These are phyloP conservation scores for Termitomyces sp. DNA, from an alignment of 768 basidiomycete species.

Conservation along the genomic window DNA sequence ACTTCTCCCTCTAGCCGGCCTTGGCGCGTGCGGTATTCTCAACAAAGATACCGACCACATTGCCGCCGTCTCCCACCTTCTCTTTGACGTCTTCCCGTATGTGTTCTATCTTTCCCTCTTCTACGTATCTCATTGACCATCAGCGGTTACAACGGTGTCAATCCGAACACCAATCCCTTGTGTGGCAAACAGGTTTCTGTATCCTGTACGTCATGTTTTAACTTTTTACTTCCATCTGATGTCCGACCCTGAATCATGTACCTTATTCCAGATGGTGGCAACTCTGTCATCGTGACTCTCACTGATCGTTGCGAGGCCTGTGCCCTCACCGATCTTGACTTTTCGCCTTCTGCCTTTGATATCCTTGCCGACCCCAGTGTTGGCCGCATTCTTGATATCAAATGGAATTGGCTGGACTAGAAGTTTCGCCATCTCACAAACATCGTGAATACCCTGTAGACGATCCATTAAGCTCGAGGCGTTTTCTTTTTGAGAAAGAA, in stretches of 20 bases:
- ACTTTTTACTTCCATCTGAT: background rate
- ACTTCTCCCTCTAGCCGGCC: constrained; percentile 40
- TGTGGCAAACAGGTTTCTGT: constrained; percentile 50
- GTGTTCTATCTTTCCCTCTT: constrained; percentile 25
- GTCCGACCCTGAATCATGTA: background rate
- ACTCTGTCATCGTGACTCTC: constrained; percentile 45
- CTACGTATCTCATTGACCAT: background rate
- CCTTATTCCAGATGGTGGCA: constrained; percentile 45
- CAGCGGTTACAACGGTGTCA: constrained; percentile 53
- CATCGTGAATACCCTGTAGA: constrained; percentile 8
- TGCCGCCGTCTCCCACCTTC: constrained; percentile 51
- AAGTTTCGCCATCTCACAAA: background rate
- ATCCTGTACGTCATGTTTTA: constrained; percentile 46
- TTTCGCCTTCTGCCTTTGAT: constrained; percentile 59
- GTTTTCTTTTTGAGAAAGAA: constrained; percentile 20
- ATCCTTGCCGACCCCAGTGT: constrained; percentile 38
- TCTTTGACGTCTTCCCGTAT: constrained; percentile 64
- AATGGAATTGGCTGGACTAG: constrained; percentile 44
- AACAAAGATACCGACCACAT: constrained; percentile 53
- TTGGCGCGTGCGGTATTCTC: constrained; percentile 62
- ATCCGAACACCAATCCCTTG: constrained; percentile 78
- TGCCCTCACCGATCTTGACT: constrained; percentile 50
- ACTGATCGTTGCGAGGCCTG: constrained; percentile 69
- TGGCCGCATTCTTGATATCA: constrained; percentile 52
- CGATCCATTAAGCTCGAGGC: constrained; percentile 28